Conservation (phyloP, 108 stramenopile species). For the Fistulifera pelliculosa region DNA sequence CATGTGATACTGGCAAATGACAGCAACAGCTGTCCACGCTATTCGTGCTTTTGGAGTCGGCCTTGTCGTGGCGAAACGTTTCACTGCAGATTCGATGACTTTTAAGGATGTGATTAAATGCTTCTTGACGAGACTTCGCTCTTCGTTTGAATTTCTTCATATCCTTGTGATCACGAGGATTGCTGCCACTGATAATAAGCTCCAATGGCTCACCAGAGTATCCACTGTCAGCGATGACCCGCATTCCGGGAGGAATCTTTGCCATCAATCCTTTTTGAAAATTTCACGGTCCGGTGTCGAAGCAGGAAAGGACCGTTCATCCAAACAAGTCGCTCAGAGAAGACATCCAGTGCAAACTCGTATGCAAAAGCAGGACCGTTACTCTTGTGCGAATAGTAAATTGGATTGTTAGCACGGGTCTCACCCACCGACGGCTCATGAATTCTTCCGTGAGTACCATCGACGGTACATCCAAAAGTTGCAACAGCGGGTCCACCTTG, state of each 20-base stretch:
- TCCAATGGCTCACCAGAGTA: background rate
- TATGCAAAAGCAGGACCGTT: slow-evolving; percentile 21
- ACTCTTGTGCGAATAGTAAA: slow-evolving; percentile 24
- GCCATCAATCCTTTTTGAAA: slow-evolving; percentile 15
- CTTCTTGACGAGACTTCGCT: slow-evolving; percentile 23
- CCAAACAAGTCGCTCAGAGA: slow-evolving; percentile 24
- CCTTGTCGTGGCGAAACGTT: slow-evolving; percentile 11
- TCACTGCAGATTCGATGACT: slow-evolving; percentile 8
- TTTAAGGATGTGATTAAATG: slow-evolving; percentile 26
- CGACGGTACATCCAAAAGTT: no score
- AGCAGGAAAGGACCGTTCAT: slow-evolving; percentile 32
- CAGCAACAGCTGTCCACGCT: slow-evolving; percentile 22
- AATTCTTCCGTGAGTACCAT: no score
- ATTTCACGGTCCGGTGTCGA: slow-evolving; percentile 21
- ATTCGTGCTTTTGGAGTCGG: slow-evolving; percentile 20
- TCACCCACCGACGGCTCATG: background rate
- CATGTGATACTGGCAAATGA: slow-evolving; percentile 32
- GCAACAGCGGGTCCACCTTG: no score
- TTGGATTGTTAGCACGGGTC: background rate
- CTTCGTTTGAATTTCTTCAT: slow-evolving; percentile 12
- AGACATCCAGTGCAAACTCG: slow-evolving; percentile 18
- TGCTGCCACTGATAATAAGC: slow-evolving; percentile 1
- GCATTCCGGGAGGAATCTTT: background rate
- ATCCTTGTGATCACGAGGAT: slow-evolving; percentile 1
- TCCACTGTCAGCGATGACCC: slow-evolving; percentile 14